phyloP scores from a whole-genome alignment of 1,284 basidiomycete species.

The Ceratobasidium sp. region DNA sequence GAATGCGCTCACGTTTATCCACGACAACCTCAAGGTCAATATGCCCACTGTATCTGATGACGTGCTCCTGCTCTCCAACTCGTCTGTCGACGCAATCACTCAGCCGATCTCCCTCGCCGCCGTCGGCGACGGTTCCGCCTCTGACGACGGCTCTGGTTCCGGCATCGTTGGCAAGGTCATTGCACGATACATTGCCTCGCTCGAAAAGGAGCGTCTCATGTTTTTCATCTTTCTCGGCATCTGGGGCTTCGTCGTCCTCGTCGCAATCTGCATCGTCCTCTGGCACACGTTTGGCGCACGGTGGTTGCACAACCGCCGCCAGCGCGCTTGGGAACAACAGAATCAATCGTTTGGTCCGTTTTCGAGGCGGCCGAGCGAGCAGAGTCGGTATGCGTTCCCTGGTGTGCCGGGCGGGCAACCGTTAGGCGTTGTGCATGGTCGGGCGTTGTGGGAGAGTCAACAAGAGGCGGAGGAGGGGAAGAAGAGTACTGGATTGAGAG shows the following conservation, averaged over 20 bases:
- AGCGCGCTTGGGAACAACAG: slow-evolving; percentile 60
- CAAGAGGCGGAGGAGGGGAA: slow-evolving; percentile 6
- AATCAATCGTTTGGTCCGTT: slow-evolving; percentile 47
- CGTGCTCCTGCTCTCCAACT: slow-evolving; percentile 75
- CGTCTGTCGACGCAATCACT: slow-evolving; percentile 74
- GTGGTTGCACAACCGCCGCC: slow-evolving; percentile 58
- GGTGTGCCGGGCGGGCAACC: slow-evolving; percentile 23
- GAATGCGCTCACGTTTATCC: slow-evolving; percentile 88
- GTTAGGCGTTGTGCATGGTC: slow-evolving; percentile 7
- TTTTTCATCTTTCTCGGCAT: slow-evolving; percentile 81
- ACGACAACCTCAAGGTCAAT: slow-evolving; percentile 81
- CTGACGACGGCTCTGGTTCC: slow-evolving; percentile 56
- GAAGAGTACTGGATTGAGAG: slow-evolving; percentile 5
- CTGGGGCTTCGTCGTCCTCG: slow-evolving; percentile 77
- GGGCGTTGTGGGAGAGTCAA: slow-evolving; percentile 5
- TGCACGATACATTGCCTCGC: slow-evolving; percentile 69
- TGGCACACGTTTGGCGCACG: slow-evolving; percentile 68
- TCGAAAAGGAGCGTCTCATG: slow-evolving; percentile 82
- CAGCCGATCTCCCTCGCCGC: slow-evolving; percentile 81
- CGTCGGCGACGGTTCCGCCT: slow-evolving; percentile 61
- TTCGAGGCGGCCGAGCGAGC: slow-evolving; percentile 30
- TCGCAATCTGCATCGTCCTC: slow-evolving; percentile 68
- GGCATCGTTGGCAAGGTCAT: slow-evolving; percentile 80
- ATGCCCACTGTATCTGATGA: slow-evolving; percentile 76
- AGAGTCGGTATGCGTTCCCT: slow-evolving; percentile 25